These are phyloP conservation scores for Dendrocalamus sinicus DNA, from an alignment of 176 grass and related monocot species.

Conservation along the genomic window DNA sequence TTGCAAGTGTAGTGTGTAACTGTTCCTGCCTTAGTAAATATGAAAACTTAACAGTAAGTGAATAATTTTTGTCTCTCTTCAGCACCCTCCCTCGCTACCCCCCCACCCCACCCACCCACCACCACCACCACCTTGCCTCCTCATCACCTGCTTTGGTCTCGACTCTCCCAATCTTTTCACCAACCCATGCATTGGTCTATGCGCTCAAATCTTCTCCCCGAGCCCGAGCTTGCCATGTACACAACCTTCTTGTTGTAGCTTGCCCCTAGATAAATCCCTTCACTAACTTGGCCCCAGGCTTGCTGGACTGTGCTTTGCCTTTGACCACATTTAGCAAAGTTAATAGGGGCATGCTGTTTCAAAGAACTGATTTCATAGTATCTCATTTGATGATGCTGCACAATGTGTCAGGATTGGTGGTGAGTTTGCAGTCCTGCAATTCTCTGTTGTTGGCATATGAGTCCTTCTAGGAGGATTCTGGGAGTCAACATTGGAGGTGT, in stretches of 20 bases:
- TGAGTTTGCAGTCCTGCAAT: conserved; percentile 1
- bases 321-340: background rate
- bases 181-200: background rate
- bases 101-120: no score
- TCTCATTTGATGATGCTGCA: background rate
- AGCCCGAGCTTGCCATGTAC: background rate
- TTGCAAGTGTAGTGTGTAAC: background rate
- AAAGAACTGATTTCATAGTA: background rate
- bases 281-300: background rate
- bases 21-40: background rate
- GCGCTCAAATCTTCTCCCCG: background rate
- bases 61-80: conserved; percentile 12
- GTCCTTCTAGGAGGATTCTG: background rate
- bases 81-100: background rate
- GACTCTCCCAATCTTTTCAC: background rate
- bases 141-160: background rate
- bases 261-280: background rate
- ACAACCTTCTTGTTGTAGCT: background rate
- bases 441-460: background rate
- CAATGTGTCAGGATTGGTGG: background rate
- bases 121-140: background rate
- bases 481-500: background rate
- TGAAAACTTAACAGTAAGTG: background rate
- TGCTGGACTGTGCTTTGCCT: background rate
- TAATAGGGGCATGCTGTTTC: background rate